Conservation (phyloP, 345 rosid species). For the Pelargonium nanum region DNA sequence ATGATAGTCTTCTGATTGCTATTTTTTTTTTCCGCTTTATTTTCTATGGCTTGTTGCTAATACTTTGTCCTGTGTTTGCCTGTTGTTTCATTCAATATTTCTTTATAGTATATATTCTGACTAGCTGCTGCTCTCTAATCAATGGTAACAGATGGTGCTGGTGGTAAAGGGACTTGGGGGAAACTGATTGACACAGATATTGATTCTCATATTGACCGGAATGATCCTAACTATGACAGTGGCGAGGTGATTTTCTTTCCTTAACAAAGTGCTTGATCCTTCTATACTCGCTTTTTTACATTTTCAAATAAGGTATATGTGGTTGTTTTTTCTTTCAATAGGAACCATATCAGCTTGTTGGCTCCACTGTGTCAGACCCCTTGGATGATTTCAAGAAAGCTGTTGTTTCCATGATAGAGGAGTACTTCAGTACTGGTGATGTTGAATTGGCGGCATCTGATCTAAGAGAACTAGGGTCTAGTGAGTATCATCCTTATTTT, state of each 20-base stretch:
- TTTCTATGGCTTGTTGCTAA: too few relatives aligned
- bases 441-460: slow-evolving; percentile 89
- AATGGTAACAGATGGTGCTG: slow-evolving; percentile 66
- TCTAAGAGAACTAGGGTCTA: slow-evolving; percentile 87
- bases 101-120: not conserved
- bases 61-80: not conserved
- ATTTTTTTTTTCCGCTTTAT: not conserved
- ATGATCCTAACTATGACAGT: slow-evolving; percentile 97
- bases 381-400: slow-evolving; percentile 89
- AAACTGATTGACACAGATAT: slow-evolving; percentile 80
- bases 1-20: too few relatives aligned
- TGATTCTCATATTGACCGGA: slow-evolving; percentile 59
- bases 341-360: slow-evolving; percentile 87
- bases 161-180: slow-evolving; percentile 99
- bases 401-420: slow-evolving; percentile 73
- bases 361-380: slow-evolving; percentile 75
- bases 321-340: slow-evolving; percentile 14
- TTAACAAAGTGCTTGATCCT: slow-evolving; percentile 5
- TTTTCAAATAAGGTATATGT: not conserved
- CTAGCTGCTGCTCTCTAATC: not conserved
- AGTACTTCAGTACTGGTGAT: slow-evolving; percentile 85
- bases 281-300: not conserved
- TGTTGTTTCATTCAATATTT: not conserved
- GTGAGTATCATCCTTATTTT: slow-evolving; percentile 80
- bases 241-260: slow-evolving; percentile 62